Base-by-base conservation (phyloP, 1,139 yeast species). In the Sugiyamaella japonica region DNA sequence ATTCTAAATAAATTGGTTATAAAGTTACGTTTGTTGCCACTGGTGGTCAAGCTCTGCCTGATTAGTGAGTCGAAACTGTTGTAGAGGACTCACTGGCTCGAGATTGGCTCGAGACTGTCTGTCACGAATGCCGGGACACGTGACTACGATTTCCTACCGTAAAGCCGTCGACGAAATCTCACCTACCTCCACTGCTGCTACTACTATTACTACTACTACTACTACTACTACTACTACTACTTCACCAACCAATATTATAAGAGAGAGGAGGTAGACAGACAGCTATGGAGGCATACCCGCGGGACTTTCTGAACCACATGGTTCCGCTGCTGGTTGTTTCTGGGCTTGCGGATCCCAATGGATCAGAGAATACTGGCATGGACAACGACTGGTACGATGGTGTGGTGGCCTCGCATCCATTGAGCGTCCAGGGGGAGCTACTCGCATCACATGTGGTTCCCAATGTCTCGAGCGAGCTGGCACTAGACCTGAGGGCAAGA, bases 291-390 rank as follows among this genome's bases (percentile, higher is more conserved):
- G 50, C 48, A 20, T 62, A 61, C 40, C 66, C 65, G 10, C 32
- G 45, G 38, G 67, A 62, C 40, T 57, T 58, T 34, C 54, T 66
- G 48, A 57, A 54, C 50, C 70, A 65, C 37, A 53, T 59, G 44
- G 57, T 65, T 40, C 71, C 71, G 4, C 60, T 65, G 36, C 56
- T 68, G 25, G 55, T 63, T 13, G 59, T 68, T 1, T 55, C 65
- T 3, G 71, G 71, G 4, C 58, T 67, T 15, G n/a, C n/a, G n/a
- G 64, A 61, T n/a, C 54, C 56, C 3, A 50, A 42, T 7, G 25
- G 13, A 10, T 8, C 55, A 7, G 43, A 23, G 13, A 41, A 49
- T 17, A 47, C 8, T n/a, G n/a, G 32, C 17, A 42, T 42, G 16
- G 51, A 32, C 32, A 41, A 47, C 32, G 31, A 41, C 42, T 15